Base-by-base conservation (phyloP, 352 stramenopile species). In the Thraustochytrium striatum region DNA sequence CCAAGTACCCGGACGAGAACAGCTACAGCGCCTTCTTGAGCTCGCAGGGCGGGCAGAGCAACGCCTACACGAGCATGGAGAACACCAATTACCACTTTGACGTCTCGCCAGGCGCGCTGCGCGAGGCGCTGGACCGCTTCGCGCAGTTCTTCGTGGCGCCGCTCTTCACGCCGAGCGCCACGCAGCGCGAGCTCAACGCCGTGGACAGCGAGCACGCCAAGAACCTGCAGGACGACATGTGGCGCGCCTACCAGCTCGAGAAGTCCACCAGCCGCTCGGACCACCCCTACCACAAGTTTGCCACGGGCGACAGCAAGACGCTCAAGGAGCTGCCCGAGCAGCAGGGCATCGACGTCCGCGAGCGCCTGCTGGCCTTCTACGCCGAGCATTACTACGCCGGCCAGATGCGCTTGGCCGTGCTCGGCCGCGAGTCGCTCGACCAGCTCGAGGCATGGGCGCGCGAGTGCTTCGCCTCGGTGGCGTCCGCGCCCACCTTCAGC, bases 51-150 rank as follows among this genome's bases (percentile, higher is more conserved):
- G 95, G 95, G 0, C 89, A 87, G 28, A 95, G 88, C 80, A 99
- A 99, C 86, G 95, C 95, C 33, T 98, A 94, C 68, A 99, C 95
- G 59, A 95, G 93, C 72, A 89, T 87, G 75, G 95, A 97, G 85
- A 89, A 97, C 85, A 99, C 95, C 13, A 95, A 97, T 72, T 99
- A 96, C 84, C 97, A 98, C 87, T 98, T 98, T 84, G 91, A 97
- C 79, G 89, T 98, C 61, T 85, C 91, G 32, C 89, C 87, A 13
- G 84, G 86, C 59, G 87, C 87, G 57, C 82, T 97, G 5, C 52
- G 86, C 9, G 92, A 91, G 33, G 92, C 90, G 32, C 82, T 98
- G n/a, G 94, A 98, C 85, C 89, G 94, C 32, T 98, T 99, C 73
- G 87, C 94, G 39, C 92, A 98, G 87, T 99, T 99, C 81, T 99